These are phyloP conservation scores for Flaveria ramosissima DNA, from an alignment of 129 eudicot genomes.

Conservation along the genomic window DNA sequence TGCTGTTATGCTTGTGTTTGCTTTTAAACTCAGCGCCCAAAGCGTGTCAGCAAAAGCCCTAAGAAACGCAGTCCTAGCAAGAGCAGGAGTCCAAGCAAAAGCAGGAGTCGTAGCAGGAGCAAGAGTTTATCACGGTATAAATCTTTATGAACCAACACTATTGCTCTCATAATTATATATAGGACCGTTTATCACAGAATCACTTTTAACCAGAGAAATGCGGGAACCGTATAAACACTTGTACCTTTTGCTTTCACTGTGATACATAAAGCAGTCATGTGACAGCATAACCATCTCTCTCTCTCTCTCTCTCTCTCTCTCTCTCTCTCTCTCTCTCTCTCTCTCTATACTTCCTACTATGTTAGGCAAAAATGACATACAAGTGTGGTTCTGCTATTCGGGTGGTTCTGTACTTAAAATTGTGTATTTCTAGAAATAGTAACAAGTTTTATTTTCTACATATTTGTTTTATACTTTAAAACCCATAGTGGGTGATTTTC, in stretches of 20 bases:
- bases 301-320: neutral
- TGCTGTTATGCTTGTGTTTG: slow-evolving; percentile 22
- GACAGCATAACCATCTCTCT: neutral
- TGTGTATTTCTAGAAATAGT: neutral
- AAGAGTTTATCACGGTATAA: slow-evolving; percentile 68
- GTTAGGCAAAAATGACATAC: no score
- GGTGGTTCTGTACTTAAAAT: no score
- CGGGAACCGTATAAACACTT: neutral
- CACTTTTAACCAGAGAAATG: neutral
- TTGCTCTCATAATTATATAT: neutral
- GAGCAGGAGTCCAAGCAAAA: slow-evolving; percentile 59
- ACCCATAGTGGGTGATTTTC: neutral
- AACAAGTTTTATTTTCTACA: neutral
- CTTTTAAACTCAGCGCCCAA: slow-evolving; percentile 48
- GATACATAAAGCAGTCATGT: neutral
- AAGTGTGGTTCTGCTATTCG: neutral
- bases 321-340: neutral
- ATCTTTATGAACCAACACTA: neutral
- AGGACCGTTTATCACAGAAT: neutral
- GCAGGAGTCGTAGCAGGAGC: slow-evolving; percentile 73
- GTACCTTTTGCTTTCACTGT: neutral
- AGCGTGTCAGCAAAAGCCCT: slow-evolving; percentile 69
- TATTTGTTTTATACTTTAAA: neutral
- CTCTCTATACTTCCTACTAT: neutral
- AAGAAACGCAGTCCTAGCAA: slow-evolving; percentile 52